Base-by-base conservation (phyloP, 1,284 basidiomycete species). In the Pterula multifida region DNA sequence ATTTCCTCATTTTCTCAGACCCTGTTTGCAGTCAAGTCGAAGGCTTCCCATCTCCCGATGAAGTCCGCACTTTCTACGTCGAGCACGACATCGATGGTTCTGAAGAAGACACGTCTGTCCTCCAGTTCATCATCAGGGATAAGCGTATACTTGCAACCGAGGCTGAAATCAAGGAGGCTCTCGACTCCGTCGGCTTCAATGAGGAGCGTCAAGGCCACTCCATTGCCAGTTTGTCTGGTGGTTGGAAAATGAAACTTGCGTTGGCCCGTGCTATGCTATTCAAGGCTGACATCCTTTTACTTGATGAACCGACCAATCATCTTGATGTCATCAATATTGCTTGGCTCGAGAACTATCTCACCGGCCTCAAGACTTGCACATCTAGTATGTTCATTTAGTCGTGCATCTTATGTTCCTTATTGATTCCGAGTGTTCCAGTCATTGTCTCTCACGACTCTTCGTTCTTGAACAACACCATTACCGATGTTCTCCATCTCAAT, bases 161-260 rank as follows among this genome's bases (percentile, higher is more conserved):
- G 65, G 72, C 78, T 56, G 90, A 96, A 65, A 68, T 86, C 66
- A 70, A 84, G 53, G 77, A 82, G 66, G 90, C 88, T 51, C 84
- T 97, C 55, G 79, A 82, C 45, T 85, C 88, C 54, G 93, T 97
- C 66, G 93, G 93, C 57, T 97, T 97, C 79, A 81, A 72, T 56
- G 85, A 85, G 54, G 86, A 85, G 64, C 84, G 92, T 60, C 93
- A 96, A 72, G 72, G 70, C 59, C 76, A 89, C 58, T 72, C 90
- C 44, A 96, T 96, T 58, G 90, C 92, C 57, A 85, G 83, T 55
- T 75, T 99, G 50, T 98, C 95, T 47, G 96, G 96, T 80, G 96
- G 96, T 75, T 98, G 96, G 96, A 97, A 98, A 80, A 98, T 98
- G 96, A 98, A 98, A 81, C 85, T 98, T 57, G 96, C 95, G 26